Evolutionary conservation across 345 rosid species (phyloP), one percentile per base, ranked within the genome.

Genomic region (Lumnitzera racemosa): DNA sequence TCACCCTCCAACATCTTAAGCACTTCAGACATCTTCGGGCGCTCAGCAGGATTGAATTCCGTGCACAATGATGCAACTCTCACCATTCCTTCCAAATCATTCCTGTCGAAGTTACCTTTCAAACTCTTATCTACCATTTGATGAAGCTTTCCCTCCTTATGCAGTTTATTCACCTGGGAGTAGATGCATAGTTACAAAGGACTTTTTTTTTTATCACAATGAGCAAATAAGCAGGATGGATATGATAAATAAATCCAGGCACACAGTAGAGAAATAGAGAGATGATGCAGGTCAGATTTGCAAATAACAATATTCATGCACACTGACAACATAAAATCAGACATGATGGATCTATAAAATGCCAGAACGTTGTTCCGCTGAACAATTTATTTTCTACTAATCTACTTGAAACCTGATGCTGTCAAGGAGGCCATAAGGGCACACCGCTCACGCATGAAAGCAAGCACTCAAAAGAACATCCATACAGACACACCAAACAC

Each of bases 61-160:
- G 95, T 85, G 56, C 95, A 90, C 46, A 87, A 75, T n/a, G 87
- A 80, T 13, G 97, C 95, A 46, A 90, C 95, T 67, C 79, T 87
- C 51, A 83, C 87, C 61, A 87, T 81, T 59, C 85, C 90, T 78
- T 80, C 90, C 31, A 90, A 65, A 65, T 90, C 97, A 27, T 77
- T 64, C 73, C 74, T 72, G 63, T 81, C 86, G 24, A 66, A 83
- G 47, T 73, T 79, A 13, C 79, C 85, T 60, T 65, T 76, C 0
- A 90, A 69, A 76, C 85, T 89, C 71, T 83, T 87, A 70, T 90
- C 97, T 62, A 85, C 88, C 75, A 90, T 58, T 1, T 72, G 76
- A 62, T 69, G 78, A 24, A 83, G 70, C 64, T 83, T 90, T 56
- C 87, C 88, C 43, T 90, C 97, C 69, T 78, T 83, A 67, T 83